Percentiles rank a stretch among this genome's conserved stretches.
Conservation (phyloP, 371 early-diverging fungal genomes). For the Rhizopus microsporus region DNA sequence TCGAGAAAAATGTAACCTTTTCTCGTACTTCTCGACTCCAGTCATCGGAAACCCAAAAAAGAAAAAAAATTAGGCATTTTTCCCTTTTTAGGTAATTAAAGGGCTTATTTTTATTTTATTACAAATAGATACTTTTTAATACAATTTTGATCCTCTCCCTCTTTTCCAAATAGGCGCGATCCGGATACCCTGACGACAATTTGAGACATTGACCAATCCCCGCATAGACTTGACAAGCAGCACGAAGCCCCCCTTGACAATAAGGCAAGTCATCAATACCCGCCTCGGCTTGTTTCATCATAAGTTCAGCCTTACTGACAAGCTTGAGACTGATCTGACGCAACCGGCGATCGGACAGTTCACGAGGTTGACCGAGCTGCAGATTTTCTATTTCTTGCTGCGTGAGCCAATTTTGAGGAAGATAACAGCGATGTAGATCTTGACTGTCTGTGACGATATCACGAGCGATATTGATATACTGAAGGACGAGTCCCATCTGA, state of each 20-base stretch:
- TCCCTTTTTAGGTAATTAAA: not conserved
- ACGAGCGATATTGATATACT: conserved; percentile 61
- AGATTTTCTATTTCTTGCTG: conserved; percentile 10
- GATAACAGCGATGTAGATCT: conserved; percentile 50
- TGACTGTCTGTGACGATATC: conserved; percentile 64
- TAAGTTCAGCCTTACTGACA: conserved; percentile 26
- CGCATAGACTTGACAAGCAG: conserved; percentile 55
- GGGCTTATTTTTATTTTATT: no score
- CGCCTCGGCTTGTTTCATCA: conserved; percentile 25
- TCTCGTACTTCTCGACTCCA: conserved; percentile 38
- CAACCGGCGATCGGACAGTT: conserved; percentile 24
- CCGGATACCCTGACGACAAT: conserved; percentile 27
- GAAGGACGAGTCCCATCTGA: conserved; percentile 63
- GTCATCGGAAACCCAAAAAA: not conserved
- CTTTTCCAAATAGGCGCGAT: conserved; percentile 17
- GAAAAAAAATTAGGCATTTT: not conserved
- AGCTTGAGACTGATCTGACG: conserved; percentile 26
- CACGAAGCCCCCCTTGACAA: conserved; percentile 46
- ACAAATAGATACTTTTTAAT: conserved; percentile 11
- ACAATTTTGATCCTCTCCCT: conserved; percentile 14
- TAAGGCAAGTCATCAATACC: conserved; percentile 48
- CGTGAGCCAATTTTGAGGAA: conserved; percentile 43
- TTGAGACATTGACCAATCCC: conserved; percentile 43
- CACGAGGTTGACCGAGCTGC: conserved; percentile 30
- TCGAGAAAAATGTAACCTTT: conserved; percentile 23